Conservation (phyloP, 805 yeast species). For the Candida sithepensis region DNA sequence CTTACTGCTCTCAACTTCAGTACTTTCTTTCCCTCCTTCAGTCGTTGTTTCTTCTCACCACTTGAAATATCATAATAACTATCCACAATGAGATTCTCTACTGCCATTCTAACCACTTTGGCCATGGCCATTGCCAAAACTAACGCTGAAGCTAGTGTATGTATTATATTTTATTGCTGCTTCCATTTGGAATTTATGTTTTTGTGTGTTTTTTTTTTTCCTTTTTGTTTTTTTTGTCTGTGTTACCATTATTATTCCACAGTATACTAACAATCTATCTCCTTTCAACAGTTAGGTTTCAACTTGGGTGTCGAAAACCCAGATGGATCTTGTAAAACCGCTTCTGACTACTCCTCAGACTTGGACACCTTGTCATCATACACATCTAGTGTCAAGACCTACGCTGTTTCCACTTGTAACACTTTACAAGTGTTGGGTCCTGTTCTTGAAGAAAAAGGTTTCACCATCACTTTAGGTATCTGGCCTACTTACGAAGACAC, state of each 20-base stretch:
- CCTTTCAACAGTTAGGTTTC: constrained; percentile 50
- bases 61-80: neutral
- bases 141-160: constrained; percentile 22
- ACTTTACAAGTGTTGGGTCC: constrained; percentile 83
- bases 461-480: constrained; percentile 76
- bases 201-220: neutral
- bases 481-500: constrained; percentile 92
- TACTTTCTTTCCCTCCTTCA: too few species aligned
- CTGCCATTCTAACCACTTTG: constrained; percentile 21
- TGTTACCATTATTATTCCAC: too few species aligned
- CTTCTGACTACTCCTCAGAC: constrained; percentile 68
- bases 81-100: constrained; percentile 24
- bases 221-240: too few species aligned
- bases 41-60: too few species aligned
- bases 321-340: constrained; percentile 70
- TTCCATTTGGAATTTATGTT: too few species aligned
- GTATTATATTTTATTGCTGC: too few species aligned
- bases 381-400: constrained; percentile 71
- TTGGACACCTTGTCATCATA: constrained; percentile 55
- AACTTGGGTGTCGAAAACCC: constrained; percentile 81
- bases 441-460: constrained; percentile 74
- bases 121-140: constrained; percentile 18
- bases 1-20: too few species aligned
- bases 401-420: constrained; percentile 93
- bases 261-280: constrained; percentile 5